phyloP scores from a whole-genome alignment of 2,329 filamentous ascomycete genomes.

The Escovopsis sp. region DNA sequence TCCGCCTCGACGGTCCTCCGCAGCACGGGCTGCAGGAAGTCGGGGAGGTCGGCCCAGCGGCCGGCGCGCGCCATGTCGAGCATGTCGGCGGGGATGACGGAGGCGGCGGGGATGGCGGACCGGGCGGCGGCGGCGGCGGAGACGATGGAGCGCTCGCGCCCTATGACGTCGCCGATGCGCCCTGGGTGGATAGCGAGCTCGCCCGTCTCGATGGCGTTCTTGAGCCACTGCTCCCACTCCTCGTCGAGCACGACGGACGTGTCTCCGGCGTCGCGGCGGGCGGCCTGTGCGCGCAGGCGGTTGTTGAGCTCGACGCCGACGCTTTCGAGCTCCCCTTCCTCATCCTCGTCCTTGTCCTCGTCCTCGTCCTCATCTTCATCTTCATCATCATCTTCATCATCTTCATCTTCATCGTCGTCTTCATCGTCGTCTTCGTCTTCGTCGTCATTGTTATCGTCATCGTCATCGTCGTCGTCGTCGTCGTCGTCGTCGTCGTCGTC shows the following conservation, averaged over 20 bases:
- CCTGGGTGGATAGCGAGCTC: constrained; percentile 34
- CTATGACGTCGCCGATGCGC: constrained; percentile 24
- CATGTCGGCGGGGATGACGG: constrained; percentile 35
- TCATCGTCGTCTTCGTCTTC: constrained; percentile 13
- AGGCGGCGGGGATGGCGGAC: constrained; percentile 18
- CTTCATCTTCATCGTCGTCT: no score
- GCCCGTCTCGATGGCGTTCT: constrained; percentile 52
- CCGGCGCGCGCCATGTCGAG: constrained; percentile 40
- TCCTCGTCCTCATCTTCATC: not conserved
- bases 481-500: no score
- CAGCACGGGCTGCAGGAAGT: constrained; percentile 38
- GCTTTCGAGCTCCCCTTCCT: constrained; percentile 36
- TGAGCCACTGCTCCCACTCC: constrained; percentile 62
- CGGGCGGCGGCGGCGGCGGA: no score
- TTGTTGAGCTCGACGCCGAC: constrained; percentile 49
- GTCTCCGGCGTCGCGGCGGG: constrained; percentile 46
- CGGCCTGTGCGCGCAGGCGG: constrained; percentile 48
- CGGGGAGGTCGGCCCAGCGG: constrained; percentile 43
- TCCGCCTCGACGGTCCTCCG: constrained; percentile 31
- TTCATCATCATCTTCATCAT: no score
- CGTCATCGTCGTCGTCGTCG: no score
- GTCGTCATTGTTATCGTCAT: constrained; percentile 5
- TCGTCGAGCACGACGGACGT: constrained; percentile 47
- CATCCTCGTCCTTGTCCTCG: constrained; percentile 32
- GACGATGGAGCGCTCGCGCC: no score